Base-by-base conservation (phyloP, 768 basidiomycete species). In the Tricholoma sp. region DNA sequence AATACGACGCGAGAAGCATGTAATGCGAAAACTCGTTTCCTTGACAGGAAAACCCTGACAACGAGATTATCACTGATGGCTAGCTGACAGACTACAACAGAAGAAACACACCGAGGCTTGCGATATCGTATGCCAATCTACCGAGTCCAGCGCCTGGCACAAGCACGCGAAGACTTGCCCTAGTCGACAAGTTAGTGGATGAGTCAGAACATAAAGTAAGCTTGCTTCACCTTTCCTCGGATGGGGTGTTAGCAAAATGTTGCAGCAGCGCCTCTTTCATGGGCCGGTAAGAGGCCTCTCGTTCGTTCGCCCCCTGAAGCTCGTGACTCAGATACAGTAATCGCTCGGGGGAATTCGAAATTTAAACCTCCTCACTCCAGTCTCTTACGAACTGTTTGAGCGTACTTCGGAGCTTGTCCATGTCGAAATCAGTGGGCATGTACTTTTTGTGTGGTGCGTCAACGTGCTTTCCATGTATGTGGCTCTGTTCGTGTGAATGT, bases 21-120 rank as follows among this genome's bases (percentile, higher is more conserved):
- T 92, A 93, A 62, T 95, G 89, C 31, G 91, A 94, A 68, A 97
- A 97, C 71, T 98, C 95, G 67, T 97, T 97, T 19, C 90, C 94
- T 70, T 96, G 94, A 61, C 89, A 93, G 1, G 88, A 73, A 63
- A 94, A 98, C 3, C 94, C 94, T 94, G 59, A 37, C 24, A 41
- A 32, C 10, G 53, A 35, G 37, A 34, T 51, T 52, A 53, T 55
- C 8, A 45, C 37, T 16, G 14, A 49, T 0, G 46, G 14, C 50
- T 27, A 5, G 5, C 24, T 29, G 52, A 10, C 12, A 43, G 60
- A 5, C 34, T 37, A 49, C 4, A 19, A 11, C 49, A 50, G 49
- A 39, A 32, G 51, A 27, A 34, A 59, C 76, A 32, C 64, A 92
- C 93, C 94, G 54, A 88, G 76, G 31, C 80, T 83, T 5, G 93